These are phyloP conservation scores for Pulveroboletus sp. DNA, from an alignment of 768 basidiomycete species.

Conservation along the genomic window DNA sequence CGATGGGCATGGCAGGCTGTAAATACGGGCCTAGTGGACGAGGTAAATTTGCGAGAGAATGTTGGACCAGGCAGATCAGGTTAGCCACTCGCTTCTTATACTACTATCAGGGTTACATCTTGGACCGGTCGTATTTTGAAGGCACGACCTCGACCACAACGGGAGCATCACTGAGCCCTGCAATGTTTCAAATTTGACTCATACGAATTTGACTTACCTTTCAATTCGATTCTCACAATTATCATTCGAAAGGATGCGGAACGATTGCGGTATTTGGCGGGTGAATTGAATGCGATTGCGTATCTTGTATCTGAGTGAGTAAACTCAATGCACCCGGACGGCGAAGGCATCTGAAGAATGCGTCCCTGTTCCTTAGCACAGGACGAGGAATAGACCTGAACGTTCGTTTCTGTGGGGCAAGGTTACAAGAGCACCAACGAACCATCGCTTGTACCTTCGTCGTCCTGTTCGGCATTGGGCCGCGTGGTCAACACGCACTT, in stretches of 20 bases:
- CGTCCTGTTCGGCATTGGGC: background rate
- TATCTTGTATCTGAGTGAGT: slow-evolving; percentile 9
- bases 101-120: background rate
- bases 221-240: background rate
- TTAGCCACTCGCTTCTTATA: slow-evolving; percentile 11
- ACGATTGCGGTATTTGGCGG: background rate
- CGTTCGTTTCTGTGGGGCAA: background rate
- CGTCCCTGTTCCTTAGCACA: background rate
- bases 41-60: background rate
- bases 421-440: too few relatives aligned
- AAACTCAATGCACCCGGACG: background rate
- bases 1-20: slow-evolving; percentile 7
- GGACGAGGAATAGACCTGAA: background rate
- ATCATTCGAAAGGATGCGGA: background rate
- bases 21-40: background rate
- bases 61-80: background rate
- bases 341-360: background rate
- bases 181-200: background rate
- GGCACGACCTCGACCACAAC: background rate
- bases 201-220: background rate
- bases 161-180: background rate
- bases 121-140: slow-evolving; percentile 10
- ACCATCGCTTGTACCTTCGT: background rate
- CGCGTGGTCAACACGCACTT: slow-evolving; percentile 5
- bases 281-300: background rate